Evolutionary conservation across 345 rosid species (phyloP), one percentile per base, ranked within the genome.

Genomic region (Pistacia vera): DNA sequence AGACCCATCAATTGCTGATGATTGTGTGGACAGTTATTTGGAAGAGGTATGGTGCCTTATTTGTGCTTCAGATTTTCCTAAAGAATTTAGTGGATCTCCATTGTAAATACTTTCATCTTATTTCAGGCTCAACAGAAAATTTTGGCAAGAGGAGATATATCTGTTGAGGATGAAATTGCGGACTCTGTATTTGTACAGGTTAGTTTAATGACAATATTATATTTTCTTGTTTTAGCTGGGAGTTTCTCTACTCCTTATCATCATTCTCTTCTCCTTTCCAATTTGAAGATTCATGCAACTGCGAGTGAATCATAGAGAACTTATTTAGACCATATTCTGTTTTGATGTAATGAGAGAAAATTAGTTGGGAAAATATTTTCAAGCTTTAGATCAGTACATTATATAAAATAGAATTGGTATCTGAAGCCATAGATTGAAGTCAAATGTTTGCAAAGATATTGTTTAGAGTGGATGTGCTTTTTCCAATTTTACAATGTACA

Each of bases 131-230:
- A 93, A 76, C 88, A 86, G 72, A 93, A 82, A 81, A 88, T 91
- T 70, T 80, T 79, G 73, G 84, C 82, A 16, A 87, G 99, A 79
- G 97, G 91, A 79, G 92, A 86, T 64, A 78, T 85, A 44, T 90
- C 94, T 1, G 88, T 69, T 17, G 99, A 96, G 75, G 99, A 93
- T 80, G 97, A 92, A 85, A 96, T 96, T 36, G 97, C 97, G 1
- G 98, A 96, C 81, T 87, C 97, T 12, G 97, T 96, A 63, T 96
- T 96, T 61, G 80, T 93, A 76, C 95, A 96, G 98, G 99, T 92
- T 57, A 75, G 90, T 81, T 63, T 52, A 74, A 41, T 33, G 9
- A 36, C n/a, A 38, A 10, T 12, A 7, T 22, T 44, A 20, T 17
- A 13, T 4, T 11, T 62, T 64, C 13, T 3, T 54, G 14, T 35